Base-by-base conservation (phyloP, 768 basidiomycete genomes). In the Fomitopsis pulvina region DNA sequence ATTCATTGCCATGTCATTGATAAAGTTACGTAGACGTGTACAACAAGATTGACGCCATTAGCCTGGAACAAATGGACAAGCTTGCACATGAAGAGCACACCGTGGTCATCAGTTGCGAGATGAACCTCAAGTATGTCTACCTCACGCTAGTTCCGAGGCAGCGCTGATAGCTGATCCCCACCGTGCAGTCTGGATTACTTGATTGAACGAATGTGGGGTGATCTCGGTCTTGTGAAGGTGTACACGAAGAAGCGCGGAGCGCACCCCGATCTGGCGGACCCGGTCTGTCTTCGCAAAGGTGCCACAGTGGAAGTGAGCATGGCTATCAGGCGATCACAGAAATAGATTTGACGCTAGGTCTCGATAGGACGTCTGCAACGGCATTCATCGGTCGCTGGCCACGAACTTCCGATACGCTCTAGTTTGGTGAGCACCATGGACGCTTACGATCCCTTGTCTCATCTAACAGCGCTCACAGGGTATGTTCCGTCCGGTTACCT, bases 181-280 rank as follows among this genome's bases (percentile, higher is more conserved):
- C 44, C 32, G 24, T 41, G n/a, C 48, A 89, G 87, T 64, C 68
- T 90, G 47, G 76, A 80, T 60, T 81, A 87, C 60, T 74, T 90
- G 30, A 78, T 88, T 48, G 85, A 85, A 54, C 77, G 81, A 20
- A 82, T 89, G 53, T 90, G 85, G 86, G 84, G 83, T 25, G 80
- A 87, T 51, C 76, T 92, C n/a, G 71, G 76, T 46, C 76, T 91
- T 6, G 86, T 87, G 48, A 94, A 93, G 62, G 81, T 99, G 40
- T 99, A 97, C 67, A 99, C 96, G 2, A 99, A 99, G 70, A 94
- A 94, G 65, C 78, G 96, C 39, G 96, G 95, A n/a, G 88, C 77
- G 26, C 88, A 87, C 56, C 94, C 96, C 2, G 96, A 98, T 65
- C 68, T 99, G 11, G 68, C 74, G 1, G 96, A 99, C 66, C 96